phyloP scores from a whole-genome alignment of 345 rosid genomes.

The Lenwebbia sp. region DNA sequence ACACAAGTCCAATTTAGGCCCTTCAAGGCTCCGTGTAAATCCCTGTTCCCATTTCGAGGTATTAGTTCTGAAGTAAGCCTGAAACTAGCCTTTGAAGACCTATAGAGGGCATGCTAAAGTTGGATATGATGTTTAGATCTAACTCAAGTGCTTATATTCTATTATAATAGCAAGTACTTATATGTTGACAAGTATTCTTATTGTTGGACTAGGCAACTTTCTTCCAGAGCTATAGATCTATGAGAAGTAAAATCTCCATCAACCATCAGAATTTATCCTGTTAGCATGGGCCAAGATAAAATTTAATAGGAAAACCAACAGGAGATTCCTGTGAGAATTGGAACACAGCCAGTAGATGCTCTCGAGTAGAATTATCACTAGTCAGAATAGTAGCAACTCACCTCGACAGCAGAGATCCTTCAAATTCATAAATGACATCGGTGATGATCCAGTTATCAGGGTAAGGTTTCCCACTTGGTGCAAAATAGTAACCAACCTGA shows the following conservation, averaged over 20 bases:
- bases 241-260: neutral
- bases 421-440: conserved; percentile 78
- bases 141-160: neutral
- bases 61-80: neutral
- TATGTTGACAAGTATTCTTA: neutral
- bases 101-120: neutral
- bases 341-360: neutral
- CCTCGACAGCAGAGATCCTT: conserved; percentile 84
- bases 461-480: conserved; percentile 97
- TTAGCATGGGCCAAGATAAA: neutral
- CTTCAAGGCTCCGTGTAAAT: neutral
- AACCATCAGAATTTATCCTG: neutral
- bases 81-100: neutral
- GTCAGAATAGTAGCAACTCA: conserved; percentile 6
- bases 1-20: neutral
- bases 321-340: neutral
- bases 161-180: neutral
- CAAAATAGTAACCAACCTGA: conserved; percentile 95
- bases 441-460: conserved; percentile 99
- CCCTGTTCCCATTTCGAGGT: neutral
- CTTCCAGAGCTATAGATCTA: neutral
- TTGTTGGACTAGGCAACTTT: neutral
- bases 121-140: neutral
- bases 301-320: neutral
- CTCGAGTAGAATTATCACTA: neutral